A percentile compares a stretch with the other conserved stretches of the same genome.
phyloP scores from a whole-genome alignment of 208 protist species.

The Trypanosoma congolense region DNA sequence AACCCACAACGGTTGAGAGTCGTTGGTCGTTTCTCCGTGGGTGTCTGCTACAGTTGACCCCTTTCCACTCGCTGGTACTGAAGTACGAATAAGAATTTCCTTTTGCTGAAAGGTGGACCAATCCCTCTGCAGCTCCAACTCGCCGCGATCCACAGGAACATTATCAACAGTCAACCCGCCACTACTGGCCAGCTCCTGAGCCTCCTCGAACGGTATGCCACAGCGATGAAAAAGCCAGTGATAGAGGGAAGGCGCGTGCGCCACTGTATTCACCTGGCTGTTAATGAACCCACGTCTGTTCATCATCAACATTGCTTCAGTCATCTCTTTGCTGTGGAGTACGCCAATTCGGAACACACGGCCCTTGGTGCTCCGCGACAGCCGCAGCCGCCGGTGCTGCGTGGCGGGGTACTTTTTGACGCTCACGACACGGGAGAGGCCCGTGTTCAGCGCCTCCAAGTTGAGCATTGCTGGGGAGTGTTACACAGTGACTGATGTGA shows the following conservation, averaged over 20 bases:
- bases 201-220: constrained; percentile 77
- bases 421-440: constrained; percentile 61
- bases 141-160: constrained; percentile 32
- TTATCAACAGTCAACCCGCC: constrained; percentile 59
- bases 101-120: constrained; percentile 69
- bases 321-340: constrained; percentile 69
- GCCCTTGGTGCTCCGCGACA: constrained; percentile 41
- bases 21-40: constrained; percentile 2
- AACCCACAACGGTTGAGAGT: constrained; percentile 40
- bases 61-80: too few relatives aligned
- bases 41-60: constrained; percentile 2
- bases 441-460: constrained; percentile 57
- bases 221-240: constrained; percentile 88
- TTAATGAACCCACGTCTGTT: constrained; percentile 80
- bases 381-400: constrained; percentile 29
- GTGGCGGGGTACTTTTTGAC: constrained; percentile 39
- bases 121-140: constrained; percentile 71
- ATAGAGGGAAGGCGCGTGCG: constrained; percentile 79
- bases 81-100: constrained; percentile 64
- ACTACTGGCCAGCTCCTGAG: constrained; percentile 33
- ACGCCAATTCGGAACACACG: constrained; percentile 72
- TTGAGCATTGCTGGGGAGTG: constrained; percentile 24
- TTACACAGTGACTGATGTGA: neutral
- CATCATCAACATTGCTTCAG: constrained; percentile 40
- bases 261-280: constrained; percentile 76